Evolutionary conservation across 73 alveolate genomes (phyloP).

Genomic region (Uronychia binucleata): DNA sequence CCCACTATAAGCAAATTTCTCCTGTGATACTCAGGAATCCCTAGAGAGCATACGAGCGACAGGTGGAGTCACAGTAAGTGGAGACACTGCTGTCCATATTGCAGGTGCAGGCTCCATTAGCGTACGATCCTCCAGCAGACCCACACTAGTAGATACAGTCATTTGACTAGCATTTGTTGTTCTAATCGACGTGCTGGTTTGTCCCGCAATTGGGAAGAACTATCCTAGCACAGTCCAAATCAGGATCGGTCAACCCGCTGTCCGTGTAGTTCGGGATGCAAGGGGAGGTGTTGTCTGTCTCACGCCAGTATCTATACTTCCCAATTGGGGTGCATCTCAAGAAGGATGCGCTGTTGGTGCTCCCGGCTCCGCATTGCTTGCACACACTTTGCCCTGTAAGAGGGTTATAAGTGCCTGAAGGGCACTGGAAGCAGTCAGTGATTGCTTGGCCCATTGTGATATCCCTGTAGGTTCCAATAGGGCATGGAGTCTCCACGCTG

Average conservation of each 20-base stretch:
- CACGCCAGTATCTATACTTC: conserved; percentile 44
- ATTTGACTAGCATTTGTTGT: not conserved
- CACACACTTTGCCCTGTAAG: conserved; percentile 19
- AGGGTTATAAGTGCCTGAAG: conserved; percentile 45
- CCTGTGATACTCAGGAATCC: not conserved
- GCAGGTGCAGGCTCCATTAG: not conserved
- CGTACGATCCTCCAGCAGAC: not conserved
- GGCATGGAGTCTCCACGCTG: conserved; percentile 37
- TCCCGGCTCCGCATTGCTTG: conserved; percentile 52
- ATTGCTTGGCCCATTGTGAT: conserved; percentile 12
- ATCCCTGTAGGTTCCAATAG: conserved; percentile 53
- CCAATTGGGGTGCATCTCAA: conserved; percentile 51
- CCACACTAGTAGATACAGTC: not conserved
- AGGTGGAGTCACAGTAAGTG: not conserved
- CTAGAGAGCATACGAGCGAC: not conserved
- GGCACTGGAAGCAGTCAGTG: conserved; percentile 63
- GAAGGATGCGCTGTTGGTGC: conserved; percentile 11
- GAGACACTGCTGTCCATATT: not conserved
- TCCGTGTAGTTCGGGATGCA: conserved; percentile 17
- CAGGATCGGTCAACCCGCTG: conserved; percentile 8
- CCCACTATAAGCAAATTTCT: not conserved
- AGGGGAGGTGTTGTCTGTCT: conserved; percentile 31
- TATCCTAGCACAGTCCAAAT: conserved; percentile 22
- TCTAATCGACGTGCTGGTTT: conserved; percentile 2
- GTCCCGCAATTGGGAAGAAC: conserved; percentile 12